Base-by-base conservation (phyloP, 371 early-diverging fungal species). In the Mortierella sp. region DNA sequence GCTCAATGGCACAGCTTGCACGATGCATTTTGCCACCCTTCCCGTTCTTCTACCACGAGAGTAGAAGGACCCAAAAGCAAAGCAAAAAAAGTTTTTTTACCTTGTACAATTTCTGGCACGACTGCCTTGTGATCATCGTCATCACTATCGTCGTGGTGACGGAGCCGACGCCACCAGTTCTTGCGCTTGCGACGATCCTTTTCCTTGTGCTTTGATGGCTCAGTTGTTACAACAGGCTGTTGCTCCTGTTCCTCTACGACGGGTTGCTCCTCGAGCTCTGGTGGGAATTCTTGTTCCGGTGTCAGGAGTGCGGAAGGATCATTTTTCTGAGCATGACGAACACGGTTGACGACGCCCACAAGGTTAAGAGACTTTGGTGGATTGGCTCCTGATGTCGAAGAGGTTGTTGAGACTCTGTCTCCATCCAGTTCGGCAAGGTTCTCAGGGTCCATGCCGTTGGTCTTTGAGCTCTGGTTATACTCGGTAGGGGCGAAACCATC, bases 261-360 rank as follows among this genome's bases (percentile, higher is more conserved):
- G 21, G 65, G 53, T 30, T 51, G 47, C 18, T 56, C 63, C 19
- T 57, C 29, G 4, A 19, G 7, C 57, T 57, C 16, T 57, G 18
- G 29, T 29, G 56, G 23, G 56, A 29, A 19, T 28, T 25, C 7
- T 30, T 4, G 30, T 14, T 18, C 26, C 29, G 30, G n/a, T 28
- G 9, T 37, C 48, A 29, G 44, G 43, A 15, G 23, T 15, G 50
- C 30, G 15, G 28, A 28, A 15, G 66, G 73, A 19, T 72, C 74
- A 29, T 16, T 25, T 45, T 66, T 79, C 69, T 66, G 69, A n/a
- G 52, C 77, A 50, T 44, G 61, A 47, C 72, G 70, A 47, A 80
- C 80, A 43, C 65, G 70, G 51, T 74, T 70, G 63, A 70, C 74
- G 50, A 68, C 62, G 11, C 48, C 57, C 25, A 81, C 57, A 28